Conservation (phyloP, 805 yeast genomes). For the Lipomyces japonicus region DNA sequence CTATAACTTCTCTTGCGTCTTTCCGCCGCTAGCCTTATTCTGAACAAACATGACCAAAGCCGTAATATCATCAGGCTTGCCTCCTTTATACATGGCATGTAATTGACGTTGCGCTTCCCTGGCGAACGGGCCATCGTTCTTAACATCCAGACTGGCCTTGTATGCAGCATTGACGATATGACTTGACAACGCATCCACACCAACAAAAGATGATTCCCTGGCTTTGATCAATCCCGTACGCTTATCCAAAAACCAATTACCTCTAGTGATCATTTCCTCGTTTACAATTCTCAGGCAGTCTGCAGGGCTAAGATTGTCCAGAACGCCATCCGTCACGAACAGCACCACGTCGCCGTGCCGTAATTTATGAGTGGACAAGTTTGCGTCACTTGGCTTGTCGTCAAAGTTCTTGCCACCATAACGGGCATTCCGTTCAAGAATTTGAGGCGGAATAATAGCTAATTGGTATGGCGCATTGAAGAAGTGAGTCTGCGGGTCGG, state of each 20-base stretch:
- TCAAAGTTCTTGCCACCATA: conserved; percentile 53
- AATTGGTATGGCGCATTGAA: conserved; percentile 92
- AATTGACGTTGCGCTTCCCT: conserved; percentile 65
- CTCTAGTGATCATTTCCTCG: conserved; percentile 46
- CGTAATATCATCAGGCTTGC: conserved; percentile 94
- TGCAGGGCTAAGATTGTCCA: conserved; percentile 72
- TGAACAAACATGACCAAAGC: conserved; percentile 65
- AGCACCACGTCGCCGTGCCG: conserved; percentile 69
- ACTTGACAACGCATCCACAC: conserved; percentile 48
- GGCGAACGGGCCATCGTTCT: conserved; percentile 80
- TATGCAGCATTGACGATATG: conserved; percentile 64
- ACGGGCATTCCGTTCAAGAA: conserved; percentile 18
- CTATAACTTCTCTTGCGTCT: not conserved
- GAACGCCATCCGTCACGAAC: conserved; percentile 91
- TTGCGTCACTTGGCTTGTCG: conserved; percentile 68
- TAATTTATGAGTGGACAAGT: conserved; percentile 60
- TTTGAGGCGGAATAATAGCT: conserved; percentile 70
- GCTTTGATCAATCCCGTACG: conserved; percentile 18
- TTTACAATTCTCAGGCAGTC: conserved; percentile 68
- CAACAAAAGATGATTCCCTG: conserved; percentile 24
- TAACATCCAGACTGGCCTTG: conserved; percentile 64
- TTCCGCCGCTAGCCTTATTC: not conserved
- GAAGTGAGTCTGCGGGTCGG: conserved; percentile 75
- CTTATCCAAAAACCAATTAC: conserved; percentile 33
- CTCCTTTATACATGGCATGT: conserved; percentile 74